Evolutionary conservation across 2,329 filamentous ascomycete genomes (phyloP).

Genomic region (Cladosporium colombiae): DNA sequence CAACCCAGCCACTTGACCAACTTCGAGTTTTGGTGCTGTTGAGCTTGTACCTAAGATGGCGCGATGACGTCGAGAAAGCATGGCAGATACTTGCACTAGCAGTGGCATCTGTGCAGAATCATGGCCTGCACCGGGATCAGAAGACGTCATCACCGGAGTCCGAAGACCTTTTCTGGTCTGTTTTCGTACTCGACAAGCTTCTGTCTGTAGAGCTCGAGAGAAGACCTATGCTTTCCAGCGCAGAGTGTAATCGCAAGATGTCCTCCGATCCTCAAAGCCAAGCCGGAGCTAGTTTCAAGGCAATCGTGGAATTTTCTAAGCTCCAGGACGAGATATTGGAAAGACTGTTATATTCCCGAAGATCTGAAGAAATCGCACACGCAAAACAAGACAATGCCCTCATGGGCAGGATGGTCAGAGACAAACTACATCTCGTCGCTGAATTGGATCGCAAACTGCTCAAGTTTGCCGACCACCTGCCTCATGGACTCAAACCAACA

Average conservation of each 20-base stretch:
- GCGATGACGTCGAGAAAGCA: conserved; percentile 6
- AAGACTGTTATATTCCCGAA: neutral
- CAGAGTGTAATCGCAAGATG: neutral
- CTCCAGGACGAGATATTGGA: conserved; percentile 14
- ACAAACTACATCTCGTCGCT: conserved; percentile 2
- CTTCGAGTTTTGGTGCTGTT: conserved; percentile 1
- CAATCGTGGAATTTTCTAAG: neutral
- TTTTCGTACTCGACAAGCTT: conserved; percentile 11
- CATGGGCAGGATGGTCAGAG: neutral
- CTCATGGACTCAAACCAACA: conserved; percentile 1
- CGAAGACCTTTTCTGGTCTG: neutral
- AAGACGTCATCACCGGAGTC: neutral
- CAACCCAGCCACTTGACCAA: neutral
- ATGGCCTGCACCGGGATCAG: conserved; percentile 1
- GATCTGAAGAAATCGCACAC: neutral
- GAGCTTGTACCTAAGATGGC: conserved; percentile 10
- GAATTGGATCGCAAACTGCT: conserved; percentile 2
- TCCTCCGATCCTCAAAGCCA: neutral
- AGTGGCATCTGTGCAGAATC: neutral
- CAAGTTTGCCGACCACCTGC: neutral
- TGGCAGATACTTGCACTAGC: conserved; percentile 9
- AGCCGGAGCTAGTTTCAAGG: neutral
- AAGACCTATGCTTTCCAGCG: conserved; percentile 1
- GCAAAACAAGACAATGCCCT: neutral
- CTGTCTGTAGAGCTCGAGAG: conserved; percentile 9